These are phyloP conservation scores for Microbotryum violaceum DNA, from an alignment of 1,284 basidiomycete genomes.

Conservation along the genomic window DNA sequence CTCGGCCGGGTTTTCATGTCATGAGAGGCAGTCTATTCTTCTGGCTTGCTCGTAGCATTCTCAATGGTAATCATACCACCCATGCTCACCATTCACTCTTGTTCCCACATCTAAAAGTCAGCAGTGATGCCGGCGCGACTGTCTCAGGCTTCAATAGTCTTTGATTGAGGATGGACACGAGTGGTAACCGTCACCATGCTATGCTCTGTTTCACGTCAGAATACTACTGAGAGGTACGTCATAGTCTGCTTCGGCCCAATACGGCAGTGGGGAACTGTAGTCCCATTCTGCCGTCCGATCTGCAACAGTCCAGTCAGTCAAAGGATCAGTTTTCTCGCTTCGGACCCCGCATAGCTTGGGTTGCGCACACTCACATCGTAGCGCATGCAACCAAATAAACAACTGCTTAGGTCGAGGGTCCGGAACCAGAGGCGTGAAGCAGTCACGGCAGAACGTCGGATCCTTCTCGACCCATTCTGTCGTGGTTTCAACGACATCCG, in stretches of 20 bases:
- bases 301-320: not conserved
- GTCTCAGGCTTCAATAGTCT: no score
- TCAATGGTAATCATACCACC: no score
- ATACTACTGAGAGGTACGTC: constrained; percentile 19
- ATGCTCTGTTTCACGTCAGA: constrained; percentile 1
- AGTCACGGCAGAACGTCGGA: constrained; percentile 66
- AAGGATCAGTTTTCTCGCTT: not conserved
- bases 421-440: constrained; percentile 79
- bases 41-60: no score
- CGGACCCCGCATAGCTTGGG: not conserved
- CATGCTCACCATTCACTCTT: no score
- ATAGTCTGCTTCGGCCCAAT: constrained; percentile 31
- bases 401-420: constrained; percentile 82
- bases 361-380: constrained; percentile 47
- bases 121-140: no score
- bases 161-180: no score
- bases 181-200: no score
- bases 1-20: no score
- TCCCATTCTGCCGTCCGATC: constrained; percentile 35
- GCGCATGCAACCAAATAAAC: constrained; percentile 88
- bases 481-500: constrained; percentile 28
- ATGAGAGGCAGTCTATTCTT: no score
- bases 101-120: no score
- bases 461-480: constrained; percentile 18
- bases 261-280: constrained; percentile 31